phyloP scores from a whole-genome alignment of 192 early-diverging fungal genomes.

The Coemansia sp. region DNA sequence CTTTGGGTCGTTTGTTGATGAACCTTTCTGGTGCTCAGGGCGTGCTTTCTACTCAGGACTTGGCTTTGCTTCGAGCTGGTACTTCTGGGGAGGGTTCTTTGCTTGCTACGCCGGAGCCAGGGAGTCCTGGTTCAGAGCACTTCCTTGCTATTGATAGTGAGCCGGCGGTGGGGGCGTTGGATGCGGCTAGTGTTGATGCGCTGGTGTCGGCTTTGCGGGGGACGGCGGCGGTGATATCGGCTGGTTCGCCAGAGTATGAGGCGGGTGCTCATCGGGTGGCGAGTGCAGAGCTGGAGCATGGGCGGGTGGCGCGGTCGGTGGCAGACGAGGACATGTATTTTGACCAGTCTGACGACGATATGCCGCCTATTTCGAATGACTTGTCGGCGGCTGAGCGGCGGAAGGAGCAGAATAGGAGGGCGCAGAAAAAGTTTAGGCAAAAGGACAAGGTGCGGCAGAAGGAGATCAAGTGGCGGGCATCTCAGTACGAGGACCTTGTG shows the following conservation, averaged over 20 bases:
- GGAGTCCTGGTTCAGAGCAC: conserved; percentile 16
- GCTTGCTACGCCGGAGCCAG: conserved; percentile 26
- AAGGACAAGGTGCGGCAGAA: conserved; percentile 58
- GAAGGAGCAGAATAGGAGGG: conserved; percentile 54
- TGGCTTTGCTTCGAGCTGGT: conserved; percentile 29
- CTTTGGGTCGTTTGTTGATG: conserved; percentile 26
- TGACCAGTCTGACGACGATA: conserved; percentile 17
- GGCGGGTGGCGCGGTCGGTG: neutral
- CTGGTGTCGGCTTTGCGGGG: conserved; percentile 37
- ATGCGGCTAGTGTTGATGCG: conserved; percentile 37
- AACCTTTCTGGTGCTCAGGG: conserved; percentile 35
- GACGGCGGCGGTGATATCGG: conserved; percentile 35
- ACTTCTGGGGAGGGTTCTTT: neutral
- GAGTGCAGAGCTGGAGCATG: conserved; percentile 9
- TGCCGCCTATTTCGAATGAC: conserved; percentile 15
- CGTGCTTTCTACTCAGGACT: conserved; percentile 37
- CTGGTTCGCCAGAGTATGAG: neutral
- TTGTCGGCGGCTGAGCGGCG: conserved; percentile 47
- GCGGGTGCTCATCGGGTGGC: neutral
- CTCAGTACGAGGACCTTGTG: conserved; percentile 51
- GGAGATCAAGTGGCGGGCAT: conserved; percentile 53
- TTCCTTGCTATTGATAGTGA: conserved; percentile 11
- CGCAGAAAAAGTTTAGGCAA: conserved; percentile 54
- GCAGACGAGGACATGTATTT: conserved; percentile 4
- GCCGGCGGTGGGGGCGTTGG: conserved; percentile 10